Evolutionary conservation across 2,329 filamentous ascomycete species (phyloP).

Genomic region (Blastomyces parvus): DNA sequence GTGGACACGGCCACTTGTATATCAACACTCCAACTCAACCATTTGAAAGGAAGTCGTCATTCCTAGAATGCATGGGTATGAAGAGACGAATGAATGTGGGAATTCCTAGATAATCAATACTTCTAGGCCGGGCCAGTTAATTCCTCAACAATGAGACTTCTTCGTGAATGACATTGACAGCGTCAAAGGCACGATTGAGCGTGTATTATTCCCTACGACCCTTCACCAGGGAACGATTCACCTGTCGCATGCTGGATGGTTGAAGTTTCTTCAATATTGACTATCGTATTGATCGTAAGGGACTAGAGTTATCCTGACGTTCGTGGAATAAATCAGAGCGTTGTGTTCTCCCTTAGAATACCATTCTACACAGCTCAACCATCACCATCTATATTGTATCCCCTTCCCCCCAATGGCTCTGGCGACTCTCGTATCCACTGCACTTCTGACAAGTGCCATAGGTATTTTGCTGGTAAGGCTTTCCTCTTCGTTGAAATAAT

Average conservation of each 20-base stretch:
- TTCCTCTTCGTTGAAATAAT: neutral
- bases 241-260: neutral
- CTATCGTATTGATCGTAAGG: neutral
- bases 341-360: neutral
- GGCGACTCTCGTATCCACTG: neutral
- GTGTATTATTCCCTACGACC: neutral
- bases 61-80: neutral
- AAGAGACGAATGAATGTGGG: neutral
- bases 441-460: neutral
- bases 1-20: no score
- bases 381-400: neutral
- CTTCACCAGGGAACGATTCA: neutral
- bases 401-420: neutral
- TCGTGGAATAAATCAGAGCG: neutral
- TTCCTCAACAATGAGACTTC: neutral
- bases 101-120: slow-evolving; percentile 1
- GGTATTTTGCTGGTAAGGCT: slow-evolving; percentile 2
- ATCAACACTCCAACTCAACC: neutral
- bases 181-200: neutral
- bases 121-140: neutral
- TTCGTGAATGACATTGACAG: neutral
- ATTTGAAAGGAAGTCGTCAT: neutral
- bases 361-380: no score
- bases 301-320: neutral
- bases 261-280: neutral